These are phyloP conservation scores for Microbotryum lychnidis-dioicae DNA, from an alignment of 1,284 basidiomycete genomes.

Conservation along the genomic window DNA sequence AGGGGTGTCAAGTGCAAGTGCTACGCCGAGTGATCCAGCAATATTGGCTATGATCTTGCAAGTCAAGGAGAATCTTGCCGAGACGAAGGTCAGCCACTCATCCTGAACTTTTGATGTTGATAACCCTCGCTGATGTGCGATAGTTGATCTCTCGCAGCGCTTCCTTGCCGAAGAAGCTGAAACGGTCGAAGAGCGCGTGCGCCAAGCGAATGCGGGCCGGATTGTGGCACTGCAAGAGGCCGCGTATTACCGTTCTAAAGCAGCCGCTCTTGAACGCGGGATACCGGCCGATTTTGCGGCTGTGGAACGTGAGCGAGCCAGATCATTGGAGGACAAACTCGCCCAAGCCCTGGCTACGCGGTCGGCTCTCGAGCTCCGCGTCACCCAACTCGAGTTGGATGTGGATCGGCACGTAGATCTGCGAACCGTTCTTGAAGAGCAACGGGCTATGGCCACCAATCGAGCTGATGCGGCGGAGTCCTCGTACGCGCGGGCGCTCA, in stretches of 20 bases:
- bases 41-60: conserved; percentile 49
- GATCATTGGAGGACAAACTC: conserved; percentile 72
- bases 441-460: conserved; percentile 67
- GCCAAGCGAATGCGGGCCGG: conserved; percentile 71
- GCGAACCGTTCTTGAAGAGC: conserved; percentile 68
- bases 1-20: conserved; percentile 25
- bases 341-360: conserved; percentile 63
- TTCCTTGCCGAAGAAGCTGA: conserved; percentile 66
- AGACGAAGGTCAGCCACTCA: conserved; percentile 62
- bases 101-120: conserved; percentile 3
- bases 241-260: conserved; percentile 90
- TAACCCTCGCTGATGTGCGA: conserved; percentile 16
- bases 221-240: conserved; percentile 83
- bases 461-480: conserved; percentile 77
- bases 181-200: conserved; percentile 64
- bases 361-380: conserved; percentile 60
- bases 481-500: conserved; percentile 59
- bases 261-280: conserved; percentile 70
- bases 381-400: conserved; percentile 55
- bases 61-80: conserved; percentile 82
- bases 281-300: conserved; percentile 58
- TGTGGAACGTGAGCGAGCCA: conserved; percentile 70
- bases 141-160: conserved; percentile 45
- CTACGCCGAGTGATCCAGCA: neutral
- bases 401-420: conserved; percentile 35